Percentiles rank a stretch among this genome's conserved stretches.
phyloP scores from a whole-genome alignment of 164 flowering plant genomes.

The Sedum album region DNA sequence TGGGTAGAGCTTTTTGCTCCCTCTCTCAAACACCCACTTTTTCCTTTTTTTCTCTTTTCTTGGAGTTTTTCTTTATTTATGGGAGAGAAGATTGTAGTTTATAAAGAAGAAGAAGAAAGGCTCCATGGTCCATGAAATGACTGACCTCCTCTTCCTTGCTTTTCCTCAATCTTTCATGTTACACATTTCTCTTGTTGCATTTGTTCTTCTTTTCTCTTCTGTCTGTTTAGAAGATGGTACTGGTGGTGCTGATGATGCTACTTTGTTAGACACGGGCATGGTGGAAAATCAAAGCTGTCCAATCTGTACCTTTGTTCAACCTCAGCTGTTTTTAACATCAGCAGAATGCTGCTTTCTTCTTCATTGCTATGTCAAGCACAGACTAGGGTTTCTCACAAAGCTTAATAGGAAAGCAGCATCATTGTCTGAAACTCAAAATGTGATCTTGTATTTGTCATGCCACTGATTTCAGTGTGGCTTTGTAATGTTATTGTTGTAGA shows the following conservation, averaged over 20 bases:
- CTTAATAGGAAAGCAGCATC: background rate
- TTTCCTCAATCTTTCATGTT: slow-evolving; percentile 1
- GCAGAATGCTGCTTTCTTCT: background rate
- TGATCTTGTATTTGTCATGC: background rate
- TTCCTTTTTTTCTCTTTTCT: background rate
- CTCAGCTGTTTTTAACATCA: background rate
- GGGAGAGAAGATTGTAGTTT: too few relatives aligned
- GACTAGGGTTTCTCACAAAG: background rate
- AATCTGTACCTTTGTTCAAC: background rate
- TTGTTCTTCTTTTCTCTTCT: background rate
- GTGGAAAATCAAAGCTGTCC: slow-evolving; percentile 3
- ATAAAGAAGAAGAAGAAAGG: background rate
- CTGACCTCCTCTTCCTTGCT: background rate
- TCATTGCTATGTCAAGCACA: background rate
- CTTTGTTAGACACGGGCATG: background rate
- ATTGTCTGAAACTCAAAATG: background rate
- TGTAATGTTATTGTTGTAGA: background rate
- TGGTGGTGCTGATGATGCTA: background rate
- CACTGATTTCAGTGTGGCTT: background rate
- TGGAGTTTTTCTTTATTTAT: background rate
- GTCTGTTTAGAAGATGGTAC: background rate
- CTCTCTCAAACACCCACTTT: background rate
- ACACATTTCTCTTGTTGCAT: background rate
- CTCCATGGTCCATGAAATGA: background rate
- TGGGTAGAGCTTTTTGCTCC: background rate